Base-by-base conservation (phyloP, 2,329 filamentous ascomycete species). In the Diaporthe capsici region DNA sequence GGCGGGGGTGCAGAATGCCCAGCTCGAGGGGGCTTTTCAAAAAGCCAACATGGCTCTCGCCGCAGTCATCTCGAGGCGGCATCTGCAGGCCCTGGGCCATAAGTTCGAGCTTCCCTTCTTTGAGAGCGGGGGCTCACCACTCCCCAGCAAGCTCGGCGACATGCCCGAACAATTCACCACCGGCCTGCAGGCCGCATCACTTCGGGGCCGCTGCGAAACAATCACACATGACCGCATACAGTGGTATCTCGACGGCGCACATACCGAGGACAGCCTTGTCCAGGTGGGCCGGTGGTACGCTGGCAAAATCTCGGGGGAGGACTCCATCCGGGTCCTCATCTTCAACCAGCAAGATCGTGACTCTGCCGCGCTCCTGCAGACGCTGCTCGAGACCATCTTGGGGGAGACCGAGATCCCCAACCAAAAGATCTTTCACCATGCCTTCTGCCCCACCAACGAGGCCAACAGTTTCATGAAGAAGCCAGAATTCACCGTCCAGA, bases 301-400 rank as follows among this genome's bases (percentile, higher is more conserved):
- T 2, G 84, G 84, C 10, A 85, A 88, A 65, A 80, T 89, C n/a
- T 79, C 80, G 79, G 77, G 84, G 81, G 51, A 76, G 13, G 57
- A 73, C 85, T 65, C 72, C 0, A 61, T 70, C 13, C 65, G 79
- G 8, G 86, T 94, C 0, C 86, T 98, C 61, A 89, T 98, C 65
- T 98, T 98, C 88, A 98, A 98, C 84, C 96, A 98, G 84, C 95
- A 98, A 81, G 95, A 95, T 13, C 91, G 95, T 44, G 92, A 98
- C 81, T 94, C 94, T 7, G 85, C 87, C 5, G 86, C 89, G 22
- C 88, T 97, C 1, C 89, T 96, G 3, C 85, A 84, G 44, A 88
- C 88, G 0, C 86, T 98, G 2, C 87, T 95, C 74, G 82, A 86
- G 13, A 91, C 90, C 3, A 85, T 94, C 15, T 68, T 71, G 80